phyloP scores from a whole-genome alignment of 306 rosid species.

The Ochetophila trinervis region DNA sequence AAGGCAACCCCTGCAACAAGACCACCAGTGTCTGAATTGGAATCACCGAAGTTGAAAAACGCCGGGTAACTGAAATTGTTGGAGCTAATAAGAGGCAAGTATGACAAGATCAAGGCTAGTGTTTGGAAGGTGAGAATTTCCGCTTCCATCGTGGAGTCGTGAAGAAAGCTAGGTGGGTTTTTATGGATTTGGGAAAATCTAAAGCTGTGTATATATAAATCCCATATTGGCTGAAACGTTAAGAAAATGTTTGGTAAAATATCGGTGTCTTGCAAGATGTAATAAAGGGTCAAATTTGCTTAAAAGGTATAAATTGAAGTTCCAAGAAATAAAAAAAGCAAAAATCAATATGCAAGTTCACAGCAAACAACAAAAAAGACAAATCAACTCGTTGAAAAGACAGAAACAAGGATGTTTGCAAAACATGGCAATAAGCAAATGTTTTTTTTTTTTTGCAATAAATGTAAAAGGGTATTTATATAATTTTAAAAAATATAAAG shows the following conservation, averaged over 20 bases:
- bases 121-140: conserved; percentile 6
- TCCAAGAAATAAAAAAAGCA: background rate
- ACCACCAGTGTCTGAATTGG: conserved; percentile 44
- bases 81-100: conserved; percentile 15
- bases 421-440: too few relatives aligned
- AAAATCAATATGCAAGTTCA: background rate
- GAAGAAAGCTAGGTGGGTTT: background rate
- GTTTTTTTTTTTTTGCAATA: too few relatives aligned
- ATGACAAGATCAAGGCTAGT: conserved; percentile 1
- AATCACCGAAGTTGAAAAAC: conserved; percentile 42
- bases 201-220: background rate
- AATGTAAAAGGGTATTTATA: too few relatives aligned
- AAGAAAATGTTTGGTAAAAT: conserved; percentile 12
- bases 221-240: background rate
- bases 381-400: background rate
- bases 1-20: conserved; percentile 32
- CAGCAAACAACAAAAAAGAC: background rate
- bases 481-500: too few relatives aligned
- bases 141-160: conserved; percentile 8
- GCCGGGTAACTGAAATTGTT: conserved; percentile 25
- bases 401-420: too few relatives aligned
- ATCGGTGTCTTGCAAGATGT: conserved; percentile 26
- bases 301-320: background rate
- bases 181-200: background rate
- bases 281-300: background rate